Conservation (phyloP, 2,329 filamentous ascomycete species). For the Aspergillus aculeatus region DNA sequence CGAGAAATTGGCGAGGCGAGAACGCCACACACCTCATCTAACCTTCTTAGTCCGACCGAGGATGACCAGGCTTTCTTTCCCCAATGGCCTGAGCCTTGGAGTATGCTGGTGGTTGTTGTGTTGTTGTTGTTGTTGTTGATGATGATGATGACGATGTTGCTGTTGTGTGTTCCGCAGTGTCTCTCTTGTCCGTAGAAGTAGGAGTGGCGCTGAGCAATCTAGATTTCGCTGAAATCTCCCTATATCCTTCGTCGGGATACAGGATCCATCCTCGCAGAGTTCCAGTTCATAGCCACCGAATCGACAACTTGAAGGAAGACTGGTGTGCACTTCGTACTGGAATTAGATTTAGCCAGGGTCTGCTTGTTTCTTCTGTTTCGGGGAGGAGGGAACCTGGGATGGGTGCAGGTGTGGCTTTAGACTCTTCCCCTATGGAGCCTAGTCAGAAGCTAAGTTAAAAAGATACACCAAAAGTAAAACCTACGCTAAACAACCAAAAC, state of each 20-base stretch:
- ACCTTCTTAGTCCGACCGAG: not conserved
- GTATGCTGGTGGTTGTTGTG: not conserved
- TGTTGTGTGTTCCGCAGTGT: not conserved
- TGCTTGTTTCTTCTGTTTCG: not conserved
- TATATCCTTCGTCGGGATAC: not conserved
- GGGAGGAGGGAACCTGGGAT: no score
- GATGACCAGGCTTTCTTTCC: not conserved
- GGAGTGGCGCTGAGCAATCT: not conserved
- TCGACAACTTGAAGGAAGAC: not conserved
- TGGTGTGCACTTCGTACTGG: not conserved
- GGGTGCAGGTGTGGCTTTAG: not conserved
- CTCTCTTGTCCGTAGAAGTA: not conserved
- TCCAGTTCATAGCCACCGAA: not conserved
- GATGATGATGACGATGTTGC: not conserved
- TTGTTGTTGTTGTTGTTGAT: not conserved
- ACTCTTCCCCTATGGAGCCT: not conserved
- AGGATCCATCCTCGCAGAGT: not conserved
- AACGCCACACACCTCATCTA: conserved; percentile 11
- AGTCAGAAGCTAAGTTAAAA: not conserved
- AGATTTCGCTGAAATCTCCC: not conserved
- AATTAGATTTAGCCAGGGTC: not conserved
- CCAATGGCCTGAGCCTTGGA: not conserved
- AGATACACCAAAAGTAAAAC: not conserved
- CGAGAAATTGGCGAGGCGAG: not conserved
- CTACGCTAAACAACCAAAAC: no score